Conservation (phyloP, 306 rosid genomes). For the Fagus crenata region DNA sequence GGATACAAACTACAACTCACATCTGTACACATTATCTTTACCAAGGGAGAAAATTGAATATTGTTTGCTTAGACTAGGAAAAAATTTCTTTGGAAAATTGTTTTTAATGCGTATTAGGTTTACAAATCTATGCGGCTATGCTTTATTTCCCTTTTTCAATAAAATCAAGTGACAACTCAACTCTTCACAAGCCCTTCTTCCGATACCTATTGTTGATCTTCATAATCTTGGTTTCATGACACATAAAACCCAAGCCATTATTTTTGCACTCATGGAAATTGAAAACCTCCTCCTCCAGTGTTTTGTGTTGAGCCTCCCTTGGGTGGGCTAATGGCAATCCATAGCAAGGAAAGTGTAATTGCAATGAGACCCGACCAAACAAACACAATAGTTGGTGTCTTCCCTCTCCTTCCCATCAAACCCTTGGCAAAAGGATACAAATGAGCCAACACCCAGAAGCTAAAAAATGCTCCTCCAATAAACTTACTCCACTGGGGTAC, state of each 20-base stretch:
- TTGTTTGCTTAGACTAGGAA: too few relatives aligned
- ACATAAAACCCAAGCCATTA: neutral
- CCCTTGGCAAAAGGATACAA: constrained; percentile 59
- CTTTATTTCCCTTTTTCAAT: too few relatives aligned
- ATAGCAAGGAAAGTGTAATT: constrained; percentile 55
- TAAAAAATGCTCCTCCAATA: constrained; percentile 52
- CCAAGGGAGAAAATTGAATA: too few relatives aligned
- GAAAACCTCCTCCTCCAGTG: constrained; percentile 30
- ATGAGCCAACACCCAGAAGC: constrained; percentile 62
- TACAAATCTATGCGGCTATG: too few relatives aligned
- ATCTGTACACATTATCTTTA: too few relatives aligned
- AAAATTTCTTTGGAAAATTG: too few relatives aligned
- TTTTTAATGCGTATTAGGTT: too few relatives aligned
- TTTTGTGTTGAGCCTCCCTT: neutral
- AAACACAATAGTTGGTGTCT: constrained; percentile 54
- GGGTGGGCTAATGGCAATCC: constrained; percentile 46
- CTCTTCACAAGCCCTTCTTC: neutral
- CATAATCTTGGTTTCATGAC: neutral
- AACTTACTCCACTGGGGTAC: constrained; percentile 46
- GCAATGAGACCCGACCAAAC: constrained; percentile 62
- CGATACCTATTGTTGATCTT: neutral
- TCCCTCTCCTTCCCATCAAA: constrained; percentile 57
- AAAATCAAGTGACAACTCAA: neutral
- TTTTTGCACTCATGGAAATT: constrained; percentile 34
- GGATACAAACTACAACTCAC: too few relatives aligned